A percentile compares a stretch with the other conserved stretches of the same genome.
phyloP scores from a whole-genome alignment of 345 rosid species.

The Melaleuca quinquenervia region DNA sequence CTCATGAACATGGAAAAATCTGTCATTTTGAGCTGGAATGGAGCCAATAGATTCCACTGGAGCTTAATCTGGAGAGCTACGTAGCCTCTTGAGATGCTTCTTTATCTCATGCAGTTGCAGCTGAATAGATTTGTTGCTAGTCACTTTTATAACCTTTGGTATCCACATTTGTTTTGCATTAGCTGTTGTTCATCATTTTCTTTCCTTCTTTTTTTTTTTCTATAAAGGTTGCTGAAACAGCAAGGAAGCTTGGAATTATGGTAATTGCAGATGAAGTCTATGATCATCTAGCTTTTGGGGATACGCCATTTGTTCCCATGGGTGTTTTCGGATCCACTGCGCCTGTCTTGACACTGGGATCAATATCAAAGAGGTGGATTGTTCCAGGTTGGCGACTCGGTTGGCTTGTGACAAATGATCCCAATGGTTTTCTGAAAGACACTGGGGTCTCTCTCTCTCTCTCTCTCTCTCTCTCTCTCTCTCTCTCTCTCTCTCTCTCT shows the following conservation, averaged over 20 bases:
- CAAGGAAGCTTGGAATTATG: constrained; percentile 50
- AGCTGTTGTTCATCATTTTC: not conserved
- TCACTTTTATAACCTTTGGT: not conserved
- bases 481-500: not conserved
- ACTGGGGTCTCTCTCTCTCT: constrained; percentile 27
- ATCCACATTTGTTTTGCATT: not conserved
- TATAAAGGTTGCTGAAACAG: constrained; percentile 57
- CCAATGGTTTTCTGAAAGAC: constrained; percentile 32
- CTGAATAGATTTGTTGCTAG: not conserved
- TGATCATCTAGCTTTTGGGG: constrained; percentile 40
- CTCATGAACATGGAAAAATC: not conserved
- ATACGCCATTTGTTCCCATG: constrained; percentile 52
- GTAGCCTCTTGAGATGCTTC: not conserved
- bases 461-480: not conserved
- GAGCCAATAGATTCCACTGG: not conserved
- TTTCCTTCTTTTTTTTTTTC: not conserved
- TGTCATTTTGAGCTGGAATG: not conserved
- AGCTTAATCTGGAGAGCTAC: not conserved
- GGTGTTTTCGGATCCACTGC: constrained; percentile 43
- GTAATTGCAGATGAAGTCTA: constrained; percentile 70
- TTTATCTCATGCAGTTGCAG: not conserved
- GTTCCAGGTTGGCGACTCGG: constrained; percentile 86
- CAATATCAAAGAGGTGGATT: constrained; percentile 68
- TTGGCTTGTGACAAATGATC: constrained; percentile 55
- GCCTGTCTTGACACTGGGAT: constrained; percentile 55